Base-by-base conservation (phyloP, 2,329 filamentous ascomycete species). In the Bipolaris oryzae region DNA sequence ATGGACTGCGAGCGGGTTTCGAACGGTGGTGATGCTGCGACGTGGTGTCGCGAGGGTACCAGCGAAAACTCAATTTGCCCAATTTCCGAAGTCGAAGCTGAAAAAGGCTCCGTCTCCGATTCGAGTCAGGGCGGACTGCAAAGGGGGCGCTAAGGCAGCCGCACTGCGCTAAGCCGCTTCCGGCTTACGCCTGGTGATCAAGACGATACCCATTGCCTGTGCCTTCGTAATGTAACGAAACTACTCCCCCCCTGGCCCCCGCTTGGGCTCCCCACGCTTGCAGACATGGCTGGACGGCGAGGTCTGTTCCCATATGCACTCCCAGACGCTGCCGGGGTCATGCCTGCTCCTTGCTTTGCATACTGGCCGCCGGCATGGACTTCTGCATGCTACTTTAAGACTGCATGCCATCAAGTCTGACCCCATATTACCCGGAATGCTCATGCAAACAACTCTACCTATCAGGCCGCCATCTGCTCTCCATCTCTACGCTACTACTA, bases 291-390 rank as follows among this genome's bases (percentile, higher is more conserved):
- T 49, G 37, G 44, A 43, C 51, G 50, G 51, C 57, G 52, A 57
- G 47, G 56, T 61, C 58, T 50, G 55, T 51, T 61, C 60, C 37
- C 47, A 54, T 59, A 46, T 44, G 28, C 50, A 63, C 55, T 54
- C 63, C 57, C 61, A 42, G 39, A 62, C 58, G 45, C 50, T 62
- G 57, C 60, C 46, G 55, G 66, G 70, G 64, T 57, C 57, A 54
- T 39, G 44, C 55, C 35, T 59, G 60, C 50, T 57, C 42, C 42
- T 49, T 45, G 28, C 51, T 51, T 55, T 51, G 51, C 56, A 46
- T 57, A 64, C 64, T 67, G 66, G 66, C 68, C 70, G 62, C 64
- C 55, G 55, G 60, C 48, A 60, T 57, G 38, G 57, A 56, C 62
- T 56, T 42, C 46, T 53, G 44, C 55, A 58, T 48, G 55, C 53